Evolutionary conservation across 2,329 filamentous ascomycete species (phyloP), one percentile per base, ranked within the genome.

Genomic region (Diplodia mutila): DNA sequence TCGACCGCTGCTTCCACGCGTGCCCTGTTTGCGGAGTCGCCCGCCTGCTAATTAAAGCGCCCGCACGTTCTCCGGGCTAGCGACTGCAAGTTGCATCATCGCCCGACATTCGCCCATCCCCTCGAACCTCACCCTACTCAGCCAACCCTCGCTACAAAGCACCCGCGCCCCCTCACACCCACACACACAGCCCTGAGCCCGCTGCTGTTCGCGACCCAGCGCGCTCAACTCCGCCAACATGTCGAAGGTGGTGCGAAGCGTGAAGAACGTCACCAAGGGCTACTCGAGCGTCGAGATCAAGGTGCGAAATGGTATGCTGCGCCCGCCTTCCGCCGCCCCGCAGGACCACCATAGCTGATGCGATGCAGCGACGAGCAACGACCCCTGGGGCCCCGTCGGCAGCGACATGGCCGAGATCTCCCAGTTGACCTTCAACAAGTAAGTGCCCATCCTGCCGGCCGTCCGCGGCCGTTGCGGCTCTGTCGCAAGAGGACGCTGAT

Each of bases 231-330:
- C 53, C 27, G 34, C 64, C 69, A 85, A 77, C 70, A 99, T 99
- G 95, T 97, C 94, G 69, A 96, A 96, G 83, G 93, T 98, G 79
- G 93, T 98, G 79, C 89, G 95, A 82, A 97, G 92, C 79, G 94
- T 98, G 76, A 98, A 97, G 85, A 99, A 98, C 85, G 94, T 99
- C 81, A 98, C 95, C 80, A 99, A 98, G 85, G 95, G 95, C 75
- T 99, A 99, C 80, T 97, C 94, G 42, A 90, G 87, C 72, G 93
- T 96, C 75, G 94, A 99, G 85, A 92, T 98, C 80, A 98, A 98
- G 85, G 95, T 99, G 80, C 78, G 75, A 67, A 80, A 77, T 76
- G 72, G 72, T 75, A 71, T 42, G 72, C 48, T 14, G 68, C 59
- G 14, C 52, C 70, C 46, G 21, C 65, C 23, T 18, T 29, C 46